These are phyloP conservation scores for Ensete glaucum DNA, from an alignment of 176 grass and related monocot genomes.

Conservation along the genomic window DNA sequence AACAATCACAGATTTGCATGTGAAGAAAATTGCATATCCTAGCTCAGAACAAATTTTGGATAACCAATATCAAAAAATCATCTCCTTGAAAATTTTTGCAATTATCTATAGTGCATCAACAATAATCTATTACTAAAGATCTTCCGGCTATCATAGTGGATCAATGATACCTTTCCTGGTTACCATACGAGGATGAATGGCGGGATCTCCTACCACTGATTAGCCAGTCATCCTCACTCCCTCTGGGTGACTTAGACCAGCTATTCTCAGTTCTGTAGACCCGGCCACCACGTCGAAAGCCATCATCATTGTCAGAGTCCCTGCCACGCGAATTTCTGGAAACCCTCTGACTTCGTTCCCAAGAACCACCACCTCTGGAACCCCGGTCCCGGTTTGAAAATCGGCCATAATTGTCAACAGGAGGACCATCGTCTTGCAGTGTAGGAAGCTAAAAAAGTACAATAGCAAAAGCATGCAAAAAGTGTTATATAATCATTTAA, in stretches of 20 bases:
- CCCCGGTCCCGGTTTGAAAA: slow-evolving; percentile 53
- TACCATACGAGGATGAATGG: slow-evolving; percentile 37
- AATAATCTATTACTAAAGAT: no score
- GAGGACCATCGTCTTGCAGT: slow-evolving; percentile 85
- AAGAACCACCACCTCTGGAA: slow-evolving; percentile 31
- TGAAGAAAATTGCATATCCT: no score
- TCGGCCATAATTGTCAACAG: slow-evolving; percentile 58
- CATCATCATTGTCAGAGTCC: slow-evolving; percentile 41
- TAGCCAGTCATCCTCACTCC: slow-evolving; percentile 33
- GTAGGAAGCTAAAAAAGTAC: slow-evolving; percentile 57
- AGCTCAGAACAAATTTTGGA: no score
- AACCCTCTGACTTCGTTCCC: slow-evolving; percentile 30
- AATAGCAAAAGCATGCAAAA: background rate
- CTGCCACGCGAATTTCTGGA: slow-evolving; percentile 40
- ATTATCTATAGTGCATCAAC: no score
- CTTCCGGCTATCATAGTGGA: no score
- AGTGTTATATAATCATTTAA: background rate
- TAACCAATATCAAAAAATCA: background rate
- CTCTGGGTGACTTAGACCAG: slow-evolving; percentile 23
- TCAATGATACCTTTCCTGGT: slow-evolving; percentile 3
- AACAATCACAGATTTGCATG: no score
- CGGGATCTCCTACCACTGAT: slow-evolving; percentile 40
- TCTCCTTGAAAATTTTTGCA: no score
- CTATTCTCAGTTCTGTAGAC: slow-evolving; percentile 47
- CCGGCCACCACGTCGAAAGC: slow-evolving; percentile 46